Evolutionary conservation across 208 protist genomes (phyloP), one percentile per base, ranked within the genome.

Genomic region (Trypanosoma vivax): DNA sequence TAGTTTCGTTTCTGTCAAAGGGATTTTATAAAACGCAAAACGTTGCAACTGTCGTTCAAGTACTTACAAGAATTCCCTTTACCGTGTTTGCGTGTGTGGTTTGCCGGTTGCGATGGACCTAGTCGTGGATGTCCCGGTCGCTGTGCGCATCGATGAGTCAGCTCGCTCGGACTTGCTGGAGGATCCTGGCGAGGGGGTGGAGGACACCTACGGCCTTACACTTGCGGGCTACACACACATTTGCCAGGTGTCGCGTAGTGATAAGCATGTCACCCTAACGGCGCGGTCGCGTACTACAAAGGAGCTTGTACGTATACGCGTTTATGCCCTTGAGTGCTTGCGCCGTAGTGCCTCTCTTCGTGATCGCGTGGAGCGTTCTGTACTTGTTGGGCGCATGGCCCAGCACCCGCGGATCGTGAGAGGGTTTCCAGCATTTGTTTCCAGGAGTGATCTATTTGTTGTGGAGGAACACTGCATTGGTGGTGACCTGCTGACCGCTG

Each of bases 221-320:
- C 70, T 50, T 52, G 49, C 7, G 46, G 79, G 83, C 11, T 84
- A 79, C 52, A 66, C 42, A 13, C 84, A 88, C 50, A 1, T 76
- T 18, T 43, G 59, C 11, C 79, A 79, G 42, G 24, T 76, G 25
- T 60, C 60, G 23, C 82, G 70, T 23, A 61, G 70, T 2, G 39
- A 64, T 23, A 70, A 74, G 9, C 80, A 92, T 50, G 78, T 83
- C 53, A 83, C 78, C 2, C 83, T 87, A 25, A 33, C 83, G 13
- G 80, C 71, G 0, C 57, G 40, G 23, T 58, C 31, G 4, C 25
- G 39, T 10, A 9, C 9, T 52, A 53, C 23, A 10, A 42, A 56
- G 11, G 51, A 66, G 18, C 43, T 48, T 31, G 70, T 78, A 21
- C 69, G 81, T 11, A 59, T 89, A 16, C 75, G 80, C 7, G 71